Percentiles rank a stretch among this genome's conserved stretches.
These are phyloP conservation scores for Wickerhamomyces queroliae DNA, from an alignment of 805 yeast species.

Conservation along the genomic window DNA sequence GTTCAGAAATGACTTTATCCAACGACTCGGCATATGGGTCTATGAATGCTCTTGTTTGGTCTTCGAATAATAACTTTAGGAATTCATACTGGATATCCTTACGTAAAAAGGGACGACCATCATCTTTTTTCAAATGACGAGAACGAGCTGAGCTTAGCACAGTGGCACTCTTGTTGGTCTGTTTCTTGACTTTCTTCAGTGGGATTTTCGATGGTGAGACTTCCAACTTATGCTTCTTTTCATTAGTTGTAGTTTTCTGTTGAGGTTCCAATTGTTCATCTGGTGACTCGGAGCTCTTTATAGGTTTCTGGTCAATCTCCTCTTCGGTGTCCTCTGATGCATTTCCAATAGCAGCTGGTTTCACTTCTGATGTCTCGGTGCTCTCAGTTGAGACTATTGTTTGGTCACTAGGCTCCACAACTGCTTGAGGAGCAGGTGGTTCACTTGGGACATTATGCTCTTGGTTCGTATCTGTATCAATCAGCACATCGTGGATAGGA, in stretches of 20 bases:
- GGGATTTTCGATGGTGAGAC: neutral
- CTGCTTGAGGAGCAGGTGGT: neutral
- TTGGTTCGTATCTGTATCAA: neutral
- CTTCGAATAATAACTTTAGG: constrained; percentile 55
- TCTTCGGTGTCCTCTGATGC: neutral
- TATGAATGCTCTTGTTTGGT: constrained; percentile 60
- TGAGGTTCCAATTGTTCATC: neutral
- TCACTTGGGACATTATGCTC: neutral
- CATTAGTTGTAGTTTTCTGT: neutral
- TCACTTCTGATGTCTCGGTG: neutral
- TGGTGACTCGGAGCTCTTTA: no score
- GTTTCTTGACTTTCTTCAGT: constrained; percentile 8
- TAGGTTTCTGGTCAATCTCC: no score
- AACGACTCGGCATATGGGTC: constrained; percentile 47
- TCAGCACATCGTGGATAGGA: neutral
- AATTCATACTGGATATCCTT: constrained; percentile 83
- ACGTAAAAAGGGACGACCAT: constrained; percentile 91
- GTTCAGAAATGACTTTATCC: constrained; percentile 24
- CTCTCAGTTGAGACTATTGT: neutral
- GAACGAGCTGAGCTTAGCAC: constrained; percentile 26
- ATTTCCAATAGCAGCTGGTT: neutral
- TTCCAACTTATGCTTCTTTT: neutral
- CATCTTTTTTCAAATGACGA: constrained; percentile 76
- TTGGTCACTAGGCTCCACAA: neutral
- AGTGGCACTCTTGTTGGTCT: constrained; percentile 10